phyloP scores from a whole-genome alignment of 106 monocot genomes.

The Iris macrosiphon region DNA sequence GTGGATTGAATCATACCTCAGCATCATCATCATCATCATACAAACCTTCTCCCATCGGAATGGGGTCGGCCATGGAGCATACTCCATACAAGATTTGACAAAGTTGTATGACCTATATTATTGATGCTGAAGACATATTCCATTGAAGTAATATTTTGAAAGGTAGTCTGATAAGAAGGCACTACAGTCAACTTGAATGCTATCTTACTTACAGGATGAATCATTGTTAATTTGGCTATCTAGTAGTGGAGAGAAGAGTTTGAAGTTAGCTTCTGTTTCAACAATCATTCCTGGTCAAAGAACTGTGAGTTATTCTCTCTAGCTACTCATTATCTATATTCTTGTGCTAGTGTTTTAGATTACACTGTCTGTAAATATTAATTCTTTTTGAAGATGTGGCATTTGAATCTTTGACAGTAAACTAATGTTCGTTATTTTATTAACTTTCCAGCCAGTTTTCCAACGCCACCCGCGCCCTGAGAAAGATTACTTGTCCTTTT shows the following conservation, averaged over 20 bases:
- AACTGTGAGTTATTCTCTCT: slow-evolving; percentile 61
- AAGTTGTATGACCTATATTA: no score
- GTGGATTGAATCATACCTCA: no score
- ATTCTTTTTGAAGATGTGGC: not conserved
- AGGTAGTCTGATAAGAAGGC: no score
- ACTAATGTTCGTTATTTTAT: slow-evolving; percentile 4
- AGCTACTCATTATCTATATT: slow-evolving; percentile 1
- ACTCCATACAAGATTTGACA: no score
- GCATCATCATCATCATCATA: no score
- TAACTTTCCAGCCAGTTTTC: slow-evolving; percentile 60
- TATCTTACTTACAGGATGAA: slow-evolving; percentile 81
- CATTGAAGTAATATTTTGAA: no score
- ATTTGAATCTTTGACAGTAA: not conserved
- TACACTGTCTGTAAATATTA: not conserved
- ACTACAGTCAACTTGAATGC: no score
- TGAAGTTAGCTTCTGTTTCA: slow-evolving; percentile 77
- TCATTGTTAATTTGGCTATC: slow-evolving; percentile 78
- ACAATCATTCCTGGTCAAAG: slow-evolving; percentile 81
- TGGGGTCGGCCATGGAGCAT: no score
- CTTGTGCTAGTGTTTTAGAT: not conserved
- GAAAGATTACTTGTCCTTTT: slow-evolving; percentile 76
- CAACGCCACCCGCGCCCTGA: slow-evolving; percentile 71
- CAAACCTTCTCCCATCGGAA: no score
- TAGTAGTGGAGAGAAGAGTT: slow-evolving; percentile 52
- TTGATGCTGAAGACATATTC: no score